These are phyloP conservation scores for Diplodia corticola DNA, from an alignment of 2,329 filamentous ascomycete genomes.

Conservation along the genomic window DNA sequence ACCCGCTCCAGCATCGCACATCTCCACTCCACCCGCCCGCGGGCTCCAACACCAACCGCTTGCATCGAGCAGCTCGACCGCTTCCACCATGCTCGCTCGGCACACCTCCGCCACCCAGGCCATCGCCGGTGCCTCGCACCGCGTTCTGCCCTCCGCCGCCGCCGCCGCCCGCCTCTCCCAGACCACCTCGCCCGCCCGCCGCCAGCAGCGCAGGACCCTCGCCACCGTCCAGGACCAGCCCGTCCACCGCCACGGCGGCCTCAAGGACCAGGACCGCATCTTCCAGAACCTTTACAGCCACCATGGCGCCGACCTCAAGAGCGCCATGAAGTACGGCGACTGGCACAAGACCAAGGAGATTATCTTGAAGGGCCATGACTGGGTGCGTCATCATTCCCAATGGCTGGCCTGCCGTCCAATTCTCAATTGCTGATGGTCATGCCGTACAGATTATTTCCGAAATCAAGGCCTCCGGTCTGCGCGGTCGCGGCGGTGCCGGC, in stretches of 20 bases:
- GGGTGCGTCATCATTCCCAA: conserved; percentile 55
- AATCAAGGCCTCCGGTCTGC: conserved; percentile 92
- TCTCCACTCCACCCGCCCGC: conserved; percentile 21
- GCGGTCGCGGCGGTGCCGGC: conserved; percentile 94
- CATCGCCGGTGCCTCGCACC: conserved; percentile 43
- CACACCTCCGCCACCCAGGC: conserved; percentile 42
- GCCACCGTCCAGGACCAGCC: conserved; percentile 56
- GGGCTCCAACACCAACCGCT: conserved; percentile 25
- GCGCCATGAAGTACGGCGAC: conserved; percentile 95
- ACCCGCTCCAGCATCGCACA: conserved; percentile 18
- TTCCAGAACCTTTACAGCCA: conserved; percentile 98
- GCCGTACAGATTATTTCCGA: conserved; percentile 79
- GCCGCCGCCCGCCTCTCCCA: conserved; percentile 42
- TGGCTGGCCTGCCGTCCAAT: neutral
- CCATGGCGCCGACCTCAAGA: conserved; percentile 86
- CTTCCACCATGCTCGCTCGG: conserved; percentile 44
- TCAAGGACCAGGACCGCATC: conserved; percentile 96
- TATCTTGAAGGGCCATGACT: conserved; percentile 92
- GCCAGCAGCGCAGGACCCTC: conserved; percentile 66
- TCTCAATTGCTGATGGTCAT: conserved; percentile 28
- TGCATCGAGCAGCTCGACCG: conserved; percentile 18
- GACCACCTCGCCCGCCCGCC: conserved; percentile 40
- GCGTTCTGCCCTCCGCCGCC: conserved; percentile 42
- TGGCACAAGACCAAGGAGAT: conserved; percentile 99
- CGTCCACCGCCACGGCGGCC: conserved; percentile 74